Percentiles rank a stretch among this genome's conserved stretches.
These are phyloP conservation scores for Xylaria sp. DNA, from an alignment of 2,329 filamentous ascomycete genomes.

Conservation along the genomic window DNA sequence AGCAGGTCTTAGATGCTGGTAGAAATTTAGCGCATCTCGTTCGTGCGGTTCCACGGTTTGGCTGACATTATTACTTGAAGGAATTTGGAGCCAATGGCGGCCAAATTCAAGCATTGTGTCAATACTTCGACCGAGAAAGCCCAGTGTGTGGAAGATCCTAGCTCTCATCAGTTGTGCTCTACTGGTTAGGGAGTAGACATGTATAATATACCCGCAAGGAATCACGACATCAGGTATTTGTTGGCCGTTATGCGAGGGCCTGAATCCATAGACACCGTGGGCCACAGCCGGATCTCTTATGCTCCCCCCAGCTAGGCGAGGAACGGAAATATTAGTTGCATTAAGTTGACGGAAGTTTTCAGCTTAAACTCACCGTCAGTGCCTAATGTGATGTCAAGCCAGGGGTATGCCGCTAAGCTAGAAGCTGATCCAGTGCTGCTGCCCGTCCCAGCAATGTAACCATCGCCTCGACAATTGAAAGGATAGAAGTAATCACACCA, in stretches of 20 bases:
- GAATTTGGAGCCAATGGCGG: constrained; percentile 14
- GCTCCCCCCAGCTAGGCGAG: constrained; percentile 17
- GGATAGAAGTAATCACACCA: constrained; percentile 22
- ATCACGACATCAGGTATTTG: neutral
- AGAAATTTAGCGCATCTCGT: constrained; percentile 3
- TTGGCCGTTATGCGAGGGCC: constrained; percentile 10
- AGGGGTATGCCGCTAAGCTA: constrained; percentile 15
- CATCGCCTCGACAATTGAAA: constrained; percentile 17
- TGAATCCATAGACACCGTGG: constrained; percentile 14
- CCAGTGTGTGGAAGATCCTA: constrained; percentile 12
- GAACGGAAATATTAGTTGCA: neutral
- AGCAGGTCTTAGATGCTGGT: neutral
- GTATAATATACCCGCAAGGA: constrained; percentile 10
- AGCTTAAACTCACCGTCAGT: constrained; percentile 6
- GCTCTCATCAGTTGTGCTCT: neutral
- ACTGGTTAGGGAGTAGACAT: neutral
- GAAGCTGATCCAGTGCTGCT: constrained; percentile 14
- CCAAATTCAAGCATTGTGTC: constrained; percentile 17
- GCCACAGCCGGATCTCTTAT: constrained; percentile 22
- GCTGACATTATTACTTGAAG: neutral
- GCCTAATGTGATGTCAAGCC: constrained; percentile 20
- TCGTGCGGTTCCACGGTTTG: neutral
- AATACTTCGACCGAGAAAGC: constrained; percentile 15
- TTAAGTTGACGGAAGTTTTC: neutral
- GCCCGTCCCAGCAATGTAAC: constrained; percentile 18